These are phyloP conservation scores for Nicotiana tomentosiformis DNA, from an alignment of 257 asterid genomes.

Conservation along the genomic window DNA sequence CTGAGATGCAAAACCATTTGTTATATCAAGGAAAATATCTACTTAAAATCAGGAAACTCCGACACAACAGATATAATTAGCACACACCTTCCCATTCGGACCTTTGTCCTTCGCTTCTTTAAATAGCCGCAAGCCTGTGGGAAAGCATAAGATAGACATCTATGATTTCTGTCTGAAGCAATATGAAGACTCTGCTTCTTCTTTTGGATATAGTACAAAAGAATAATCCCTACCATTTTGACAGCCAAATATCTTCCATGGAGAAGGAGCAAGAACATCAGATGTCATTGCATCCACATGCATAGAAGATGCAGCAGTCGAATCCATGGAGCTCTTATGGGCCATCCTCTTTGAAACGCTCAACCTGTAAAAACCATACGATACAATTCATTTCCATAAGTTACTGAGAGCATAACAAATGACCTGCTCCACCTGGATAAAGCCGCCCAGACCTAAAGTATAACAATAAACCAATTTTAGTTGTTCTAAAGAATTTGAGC, in stretches of 20 bases:
- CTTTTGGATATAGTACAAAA: not conserved
- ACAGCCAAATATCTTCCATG: constrained; percentile 87
- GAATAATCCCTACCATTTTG: constrained; percentile 48
- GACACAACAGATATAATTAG: not conserved
- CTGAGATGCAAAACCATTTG: constrained; percentile 22
- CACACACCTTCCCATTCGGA: constrained; percentile 49
- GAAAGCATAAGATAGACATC: not conserved
- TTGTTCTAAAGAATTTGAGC: not conserved
- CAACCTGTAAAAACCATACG: constrained; percentile 36
- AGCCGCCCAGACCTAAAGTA: not conserved
- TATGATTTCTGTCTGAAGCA: not conserved
- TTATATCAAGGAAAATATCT: not conserved
- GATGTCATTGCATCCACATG: constrained; percentile 63
- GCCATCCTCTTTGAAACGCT: constrained; percentile 50
- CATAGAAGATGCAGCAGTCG: constrained; percentile 33
- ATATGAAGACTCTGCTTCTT: not conserved
- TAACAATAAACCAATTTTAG: not conserved
- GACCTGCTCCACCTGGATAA: not conserved
- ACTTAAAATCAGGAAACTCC: not conserved
- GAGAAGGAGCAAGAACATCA: constrained; percentile 76
- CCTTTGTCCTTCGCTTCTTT: constrained; percentile 77
- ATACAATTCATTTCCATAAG: not conserved
- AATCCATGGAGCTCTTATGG: constrained; percentile 29
- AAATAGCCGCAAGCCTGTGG: constrained; percentile 77
- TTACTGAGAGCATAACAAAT: not conserved